These are phyloP conservation scores for Pyrrhoderma lamaoense DNA, from an alignment of 1,284 basidiomycete genomes.

Conservation along the genomic window DNA sequence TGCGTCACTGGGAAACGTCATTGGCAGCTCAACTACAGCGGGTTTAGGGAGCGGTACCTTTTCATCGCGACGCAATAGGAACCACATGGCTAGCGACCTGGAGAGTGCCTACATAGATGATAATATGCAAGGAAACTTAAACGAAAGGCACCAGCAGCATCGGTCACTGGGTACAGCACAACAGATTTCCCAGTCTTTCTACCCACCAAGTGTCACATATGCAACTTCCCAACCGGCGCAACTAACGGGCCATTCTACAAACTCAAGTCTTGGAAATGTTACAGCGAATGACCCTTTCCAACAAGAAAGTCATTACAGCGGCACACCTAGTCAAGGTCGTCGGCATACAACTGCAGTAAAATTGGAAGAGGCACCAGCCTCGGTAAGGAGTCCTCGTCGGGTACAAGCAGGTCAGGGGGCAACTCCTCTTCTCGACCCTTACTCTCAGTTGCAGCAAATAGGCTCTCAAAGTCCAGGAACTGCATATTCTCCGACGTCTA, in stretches of 20 bases:
- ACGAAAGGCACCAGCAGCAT: conserved; percentile 15
- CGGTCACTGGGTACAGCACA: conserved; percentile 17
- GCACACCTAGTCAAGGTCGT: conserved; percentile 44
- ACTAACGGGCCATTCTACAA: conserved; percentile 29
- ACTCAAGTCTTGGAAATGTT: conserved; percentile 31
- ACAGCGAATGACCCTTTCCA: conserved; percentile 41
- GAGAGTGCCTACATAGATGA: conserved; percentile 51
- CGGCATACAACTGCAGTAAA: conserved; percentile 40
- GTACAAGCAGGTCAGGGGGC: conserved; percentile 38
- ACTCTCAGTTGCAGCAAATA: conserved; percentile 55
- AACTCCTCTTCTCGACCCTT: conserved; percentile 52
- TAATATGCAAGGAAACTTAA: conserved; percentile 6
- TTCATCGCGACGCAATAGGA: conserved; percentile 41
- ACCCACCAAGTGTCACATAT: conserved; percentile 52
- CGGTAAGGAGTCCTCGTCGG: conserved; percentile 28
- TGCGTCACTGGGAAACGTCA: conserved; percentile 46
- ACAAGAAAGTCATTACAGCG: conserved; percentile 57
- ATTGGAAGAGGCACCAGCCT: conserved; percentile 31
- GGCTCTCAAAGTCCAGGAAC: conserved; percentile 37
- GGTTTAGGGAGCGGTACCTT: conserved; percentile 9
- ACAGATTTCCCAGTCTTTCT: conserved; percentile 37
- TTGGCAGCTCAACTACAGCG: conserved; percentile 33
- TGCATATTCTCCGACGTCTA: conserved; percentile 30
- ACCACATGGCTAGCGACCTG: conserved; percentile 60
- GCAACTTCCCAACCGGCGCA: conserved; percentile 26